Evolutionary conservation across 106 monocot species (phyloP), one percentile per base, ranked within the genome.

Genomic region (Platanthera zijinensis): DNA sequence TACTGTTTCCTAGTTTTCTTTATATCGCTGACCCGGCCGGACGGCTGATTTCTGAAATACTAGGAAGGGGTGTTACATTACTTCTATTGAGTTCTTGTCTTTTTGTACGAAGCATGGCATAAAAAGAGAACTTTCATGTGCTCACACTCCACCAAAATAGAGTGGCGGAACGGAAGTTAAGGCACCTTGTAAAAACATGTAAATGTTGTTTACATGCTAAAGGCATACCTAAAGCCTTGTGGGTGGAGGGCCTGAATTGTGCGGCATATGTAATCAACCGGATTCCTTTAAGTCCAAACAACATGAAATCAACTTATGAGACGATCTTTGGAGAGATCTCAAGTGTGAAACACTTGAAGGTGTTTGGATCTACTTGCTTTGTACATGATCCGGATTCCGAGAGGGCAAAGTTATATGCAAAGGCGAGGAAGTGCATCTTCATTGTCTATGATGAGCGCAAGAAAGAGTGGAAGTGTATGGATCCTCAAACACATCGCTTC

Each of bases 211-310:
- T 75, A 17, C 18, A 57, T 54, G 75, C 45, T 5, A 71, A 71
- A 6, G 17, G 48, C 48, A 6, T 17, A 48, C 70, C 56, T 13
- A 75, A 75, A 3, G 56, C 54, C 56, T 52, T 75, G 54, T 56
- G 15, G 30, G 56, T 39, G 5, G 30, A 75, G 8, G 11, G 54
- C 45, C 17, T 75, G 75, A 2, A 10, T 13, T 75, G 39, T 75
- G 75, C 28, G 17, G 17, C 11, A 11, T 57, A 75, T 75, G 75
- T 75, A 14, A 75, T 56, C 18, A 75, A 57, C 39, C 30, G 52
- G 19, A 14, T 46, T 13, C 57, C 56, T 11, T 30, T 56, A 5
- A 53, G 28, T 49, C 52, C 52, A 1, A 75, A 15, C 19, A 75
- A 75, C 6, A 30, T 57, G 2, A 75, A 56, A 11, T 75, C 10